Evolutionary conservation across 441 rosid species (phyloP).

Genomic region (Adansonia madagascariensis): DNA sequence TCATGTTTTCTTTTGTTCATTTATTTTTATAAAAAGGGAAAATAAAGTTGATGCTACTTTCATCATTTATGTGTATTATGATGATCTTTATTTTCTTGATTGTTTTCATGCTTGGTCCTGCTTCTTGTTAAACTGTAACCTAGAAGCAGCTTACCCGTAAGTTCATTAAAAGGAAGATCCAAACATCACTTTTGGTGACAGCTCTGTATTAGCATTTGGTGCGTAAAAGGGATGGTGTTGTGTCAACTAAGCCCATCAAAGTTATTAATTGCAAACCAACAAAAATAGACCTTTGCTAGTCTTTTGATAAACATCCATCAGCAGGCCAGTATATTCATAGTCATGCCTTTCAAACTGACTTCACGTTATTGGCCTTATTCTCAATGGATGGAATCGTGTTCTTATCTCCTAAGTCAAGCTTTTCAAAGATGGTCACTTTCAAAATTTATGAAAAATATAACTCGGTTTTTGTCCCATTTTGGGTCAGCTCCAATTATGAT

Average conservation of each 20-base stretch:
- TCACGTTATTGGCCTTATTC: not conserved
- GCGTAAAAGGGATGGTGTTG: not conserved
- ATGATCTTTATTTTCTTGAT: not conserved
- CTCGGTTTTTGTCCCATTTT: not conserved
- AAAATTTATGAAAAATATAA: not conserved
- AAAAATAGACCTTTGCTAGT: not conserved
- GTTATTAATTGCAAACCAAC: not conserved
- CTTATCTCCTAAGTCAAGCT: conserved; percentile 3
- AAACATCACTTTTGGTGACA: not conserved
- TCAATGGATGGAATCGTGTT: not conserved
- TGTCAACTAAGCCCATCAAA: not conserved
- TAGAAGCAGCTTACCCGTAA: too few relatives aligned
- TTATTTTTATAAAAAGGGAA: not conserved
- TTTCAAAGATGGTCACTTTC: not conserved
- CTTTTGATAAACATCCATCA: not conserved
- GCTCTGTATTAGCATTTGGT: not conserved
- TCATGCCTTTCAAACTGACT: not conserved
- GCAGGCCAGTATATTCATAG: not conserved
- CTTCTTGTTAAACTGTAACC: not conserved
- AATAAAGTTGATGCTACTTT: not conserved
- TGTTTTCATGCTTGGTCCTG: not conserved
- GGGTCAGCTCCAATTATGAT: conserved; percentile 14
- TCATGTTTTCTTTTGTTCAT: not conserved
- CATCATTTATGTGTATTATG: not conserved
- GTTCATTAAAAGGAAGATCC: too few relatives aligned